A percentile compares a stretch with the other conserved stretches of the same genome.
phyloP scores from a whole-genome alignment of 371 early-diverging fungal genomes.

The Gilbertella persicaria region DNA sequence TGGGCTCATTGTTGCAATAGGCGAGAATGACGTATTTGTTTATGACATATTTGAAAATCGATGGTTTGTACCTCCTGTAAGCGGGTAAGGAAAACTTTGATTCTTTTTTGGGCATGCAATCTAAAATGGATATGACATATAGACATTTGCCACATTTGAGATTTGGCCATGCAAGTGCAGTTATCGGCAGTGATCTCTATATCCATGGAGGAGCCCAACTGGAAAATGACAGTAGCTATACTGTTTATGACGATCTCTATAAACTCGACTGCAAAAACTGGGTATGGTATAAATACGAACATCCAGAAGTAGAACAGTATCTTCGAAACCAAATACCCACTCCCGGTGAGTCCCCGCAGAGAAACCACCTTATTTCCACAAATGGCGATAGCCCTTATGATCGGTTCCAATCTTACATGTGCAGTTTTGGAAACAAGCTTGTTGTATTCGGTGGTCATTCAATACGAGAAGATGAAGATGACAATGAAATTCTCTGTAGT shows the following conservation, averaged over 20 bases:
- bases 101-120: neutral
- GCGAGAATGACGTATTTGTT: slow-evolving; percentile 39
- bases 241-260: slow-evolving; percentile 35
- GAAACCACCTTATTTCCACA: slow-evolving; percentile 20
- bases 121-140: neutral
- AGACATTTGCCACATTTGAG: slow-evolving; percentile 26
- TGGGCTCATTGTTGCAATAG: slow-evolving; percentile 11
- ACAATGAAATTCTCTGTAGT: slow-evolving; percentile 24
- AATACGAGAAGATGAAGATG: slow-evolving; percentile 31
- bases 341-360: neutral
- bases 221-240: slow-evolving; percentile 30
- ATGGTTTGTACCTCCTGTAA: slow-evolving; percentile 35
- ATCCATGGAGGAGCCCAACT: slow-evolving; percentile 49
- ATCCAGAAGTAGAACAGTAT: slow-evolving; percentile 32
- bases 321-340: slow-evolving; percentile 3
- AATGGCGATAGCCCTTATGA: slow-evolving; percentile 32
- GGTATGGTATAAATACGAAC: slow-evolving; percentile 38
- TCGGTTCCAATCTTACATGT: slow-evolving; percentile 34
- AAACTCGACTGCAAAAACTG: slow-evolving; percentile 29
- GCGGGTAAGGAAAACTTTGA: slow-evolving; percentile 24
- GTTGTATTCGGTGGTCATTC: slow-evolving; percentile 39
- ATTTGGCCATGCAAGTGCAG: slow-evolving; percentile 40
- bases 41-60: slow-evolving; percentile 26
- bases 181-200: slow-evolving; percentile 36
- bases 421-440: slow-evolving; percentile 18